Evolutionary conservation across 148 eudicot species (phyloP), one percentile per base, ranked within the genome.

Genomic region (Beta vulgaris): DNA sequence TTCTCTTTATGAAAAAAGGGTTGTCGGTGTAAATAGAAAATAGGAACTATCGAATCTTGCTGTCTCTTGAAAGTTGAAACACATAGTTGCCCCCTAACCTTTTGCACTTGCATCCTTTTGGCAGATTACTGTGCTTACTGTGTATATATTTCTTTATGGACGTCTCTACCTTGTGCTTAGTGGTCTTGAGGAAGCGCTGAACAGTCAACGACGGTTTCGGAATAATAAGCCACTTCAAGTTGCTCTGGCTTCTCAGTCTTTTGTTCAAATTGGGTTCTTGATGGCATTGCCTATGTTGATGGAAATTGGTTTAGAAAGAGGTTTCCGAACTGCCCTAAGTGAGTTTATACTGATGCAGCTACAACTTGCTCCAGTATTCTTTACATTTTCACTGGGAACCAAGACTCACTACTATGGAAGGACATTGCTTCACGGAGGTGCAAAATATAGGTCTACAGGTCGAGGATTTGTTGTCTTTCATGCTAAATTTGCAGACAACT

Each of bases 241-340:
- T 74, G 99, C 98, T 78, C 89, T 95, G 75, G 99, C 97, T 61
- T 95, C 99, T 60, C 99, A 95, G 73, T 95, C 99, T 40, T 89
- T 95, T 83, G 97, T 95, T 75, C 99, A 95, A 76, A 91, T 92
- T 79, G 99, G 99, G 39, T 86, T 95, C 79, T 76, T 95, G 77
- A 95, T 95, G 99, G 99, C 98, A 58, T 87, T 95, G 77, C 99
- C 99, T 73, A 95, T 95, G 99, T 80, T 95, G 82, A 95, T 95
- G 99, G 99, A 95, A 80, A 92, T 92, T 72, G 99, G 99, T 31
- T 73, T 95, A 32, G 98, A 92, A 81, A 89, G 81, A 72, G 99
- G 99, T 39, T 95, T 95, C 71, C 81, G 99, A 51, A 89, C 97
- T 12, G 99, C 99, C 60, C 72, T 95, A 32, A 91, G 96, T 83